These are phyloP conservation scores for Butyriboletus loyo DNA, from an alignment of 768 basidiomycete genomes.

Conservation along the genomic window DNA sequence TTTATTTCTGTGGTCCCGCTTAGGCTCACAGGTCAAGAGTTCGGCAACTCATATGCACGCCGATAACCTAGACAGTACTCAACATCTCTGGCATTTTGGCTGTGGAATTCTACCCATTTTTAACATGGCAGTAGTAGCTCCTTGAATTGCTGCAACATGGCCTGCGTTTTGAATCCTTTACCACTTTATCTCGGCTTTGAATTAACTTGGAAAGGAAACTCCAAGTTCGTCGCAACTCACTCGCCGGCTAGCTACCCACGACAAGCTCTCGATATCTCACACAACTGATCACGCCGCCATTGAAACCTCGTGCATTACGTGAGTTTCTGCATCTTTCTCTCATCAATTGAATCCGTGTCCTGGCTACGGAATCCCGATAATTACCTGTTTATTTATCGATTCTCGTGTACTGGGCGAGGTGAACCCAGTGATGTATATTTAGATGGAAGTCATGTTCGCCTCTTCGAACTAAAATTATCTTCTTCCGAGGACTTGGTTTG, in stretches of 20 bases:
- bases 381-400: neutral
- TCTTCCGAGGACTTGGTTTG: neutral
- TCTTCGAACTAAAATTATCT: neutral
- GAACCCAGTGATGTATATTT: neutral
- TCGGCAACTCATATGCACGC: neutral
- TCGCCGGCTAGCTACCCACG: neutral
- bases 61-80: neutral
- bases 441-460: neutral
- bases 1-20: neutral
- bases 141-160: neutral
- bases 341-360: neutral
- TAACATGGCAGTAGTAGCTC: neutral
- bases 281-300: neutral
- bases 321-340: neutral
- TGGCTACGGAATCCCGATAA: neutral
- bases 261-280: neutral
- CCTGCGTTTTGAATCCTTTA: neutral
- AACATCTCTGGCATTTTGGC: neutral
- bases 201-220: neutral
- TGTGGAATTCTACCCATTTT: neutral
- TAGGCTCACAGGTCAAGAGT: neutral
- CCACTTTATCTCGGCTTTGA: neutral
- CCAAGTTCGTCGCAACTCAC: neutral
- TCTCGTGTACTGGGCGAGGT: neutral
- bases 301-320: neutral